phyloP scores from a whole-genome alignment of 2,329 filamentous ascomycete species.

The Fusarium lateritium region DNA sequence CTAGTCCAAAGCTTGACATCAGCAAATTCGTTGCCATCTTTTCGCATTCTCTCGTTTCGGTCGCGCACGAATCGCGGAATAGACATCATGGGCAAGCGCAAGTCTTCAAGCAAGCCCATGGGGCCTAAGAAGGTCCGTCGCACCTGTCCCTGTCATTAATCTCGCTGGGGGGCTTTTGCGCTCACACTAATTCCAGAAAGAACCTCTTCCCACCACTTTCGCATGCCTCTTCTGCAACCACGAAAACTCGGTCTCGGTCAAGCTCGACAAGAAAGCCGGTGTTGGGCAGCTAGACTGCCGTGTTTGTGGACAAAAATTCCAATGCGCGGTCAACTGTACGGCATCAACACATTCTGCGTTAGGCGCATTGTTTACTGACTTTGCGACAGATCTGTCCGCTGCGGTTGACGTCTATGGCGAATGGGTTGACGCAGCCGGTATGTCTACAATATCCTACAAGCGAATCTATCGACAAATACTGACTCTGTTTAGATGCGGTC shows the following conservation, averaged over 20 bases:
- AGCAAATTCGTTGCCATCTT: conserved; percentile 43
- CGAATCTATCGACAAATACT: conserved; percentile 14
- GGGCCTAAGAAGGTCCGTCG: conserved; percentile 82
- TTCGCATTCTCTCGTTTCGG: conserved; percentile 35
- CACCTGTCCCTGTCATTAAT: conserved; percentile 9
- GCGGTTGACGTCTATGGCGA: conserved; percentile 97
- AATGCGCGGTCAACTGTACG: conserved; percentile 93
- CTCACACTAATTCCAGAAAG: conserved; percentile 64
- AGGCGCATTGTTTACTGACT: conserved; percentile 38
- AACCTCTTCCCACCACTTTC: conserved; percentile 85
- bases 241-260: conserved; percentile 91
- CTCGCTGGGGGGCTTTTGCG: conserved; percentile 6
- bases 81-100: conserved; percentile 85
- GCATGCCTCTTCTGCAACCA: conserved; percentile 99
- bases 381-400: conserved; percentile 80
- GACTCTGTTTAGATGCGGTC: conserved; percentile 61
- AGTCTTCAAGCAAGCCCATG: conserved; percentile 88
- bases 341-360: background rate
- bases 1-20: conserved; percentile 43
- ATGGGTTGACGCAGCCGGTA: conserved; percentile 91
- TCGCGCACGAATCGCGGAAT: conserved; percentile 39
- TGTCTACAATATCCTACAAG: conserved; percentile 34
- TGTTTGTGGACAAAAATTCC: conserved; percentile 93
- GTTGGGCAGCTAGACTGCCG: conserved; percentile 91
- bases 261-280: conserved; percentile 93